Evolutionary conservation across 192 early-diverging fungal genomes (phyloP).

Genomic region (Chytriomyces confervae): DNA sequence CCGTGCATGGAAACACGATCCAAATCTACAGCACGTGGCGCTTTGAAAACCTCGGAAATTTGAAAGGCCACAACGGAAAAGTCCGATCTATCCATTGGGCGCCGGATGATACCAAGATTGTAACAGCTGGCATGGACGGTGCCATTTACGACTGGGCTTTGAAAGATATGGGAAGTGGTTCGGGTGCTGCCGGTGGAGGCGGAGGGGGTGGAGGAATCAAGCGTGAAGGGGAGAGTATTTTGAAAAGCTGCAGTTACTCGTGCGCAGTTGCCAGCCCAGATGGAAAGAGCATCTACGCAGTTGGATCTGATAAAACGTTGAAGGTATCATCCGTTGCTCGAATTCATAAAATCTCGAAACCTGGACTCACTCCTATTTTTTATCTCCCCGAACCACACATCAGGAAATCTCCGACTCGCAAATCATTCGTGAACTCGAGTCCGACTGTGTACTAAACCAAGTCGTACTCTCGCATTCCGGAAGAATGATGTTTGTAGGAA

Average conservation of each 20-base stretch:
- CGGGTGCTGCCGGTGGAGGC: constrained; percentile 14
- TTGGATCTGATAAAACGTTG: constrained; percentile 65
- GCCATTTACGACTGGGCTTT: constrained; percentile 67
- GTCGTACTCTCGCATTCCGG: constrained; percentile 64
- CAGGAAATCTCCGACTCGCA: constrained; percentile 68
- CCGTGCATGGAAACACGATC: constrained; percentile 63
- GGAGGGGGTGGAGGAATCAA: constrained; percentile 49
- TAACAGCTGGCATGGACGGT: constrained; percentile 65
- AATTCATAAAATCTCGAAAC: background rate
- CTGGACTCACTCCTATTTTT: background rate
- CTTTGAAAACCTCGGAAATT: constrained; percentile 61
- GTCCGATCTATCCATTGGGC: constrained; percentile 62
- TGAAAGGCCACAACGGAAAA: constrained; percentile 71
- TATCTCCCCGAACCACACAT: background rate
- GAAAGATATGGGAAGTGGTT: constrained; percentile 50
- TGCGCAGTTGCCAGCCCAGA: constrained; percentile 59
- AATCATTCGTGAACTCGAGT: constrained; percentile 59
- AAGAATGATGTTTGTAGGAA: constrained; percentile 67
- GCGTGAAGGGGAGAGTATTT: constrained; percentile 62
- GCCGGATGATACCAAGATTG: constrained; percentile 58
- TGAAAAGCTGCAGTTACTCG: constrained; percentile 64
- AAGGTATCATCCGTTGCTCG: constrained; percentile 41
- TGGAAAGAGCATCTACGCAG: constrained; percentile 59
- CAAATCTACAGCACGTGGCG: constrained; percentile 69
- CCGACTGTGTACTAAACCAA: constrained; percentile 60